Evolutionary conservation across 1,139 yeast genomes (phyloP).

Genomic region (Insectozyma bohioensis): DNA sequence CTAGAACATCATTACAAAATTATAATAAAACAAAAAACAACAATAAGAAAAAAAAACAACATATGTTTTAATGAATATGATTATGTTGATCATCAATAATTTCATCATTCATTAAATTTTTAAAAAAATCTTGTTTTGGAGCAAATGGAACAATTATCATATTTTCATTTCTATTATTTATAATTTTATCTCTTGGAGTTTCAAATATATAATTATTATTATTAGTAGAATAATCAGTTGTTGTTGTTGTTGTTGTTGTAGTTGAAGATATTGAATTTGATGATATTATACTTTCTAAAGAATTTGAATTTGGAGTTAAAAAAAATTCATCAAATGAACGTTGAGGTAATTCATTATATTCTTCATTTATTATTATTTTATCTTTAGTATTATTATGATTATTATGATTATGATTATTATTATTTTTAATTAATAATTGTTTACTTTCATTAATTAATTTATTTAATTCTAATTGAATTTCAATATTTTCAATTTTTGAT

Average conservation of each 20-base stretch:
- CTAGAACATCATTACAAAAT: too few relatives aligned
- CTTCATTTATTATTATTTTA: too few relatives aligned
- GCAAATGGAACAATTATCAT: conserved; percentile 6
- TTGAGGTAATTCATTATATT: conserved; percentile 6
- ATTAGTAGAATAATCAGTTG: conserved; percentile 1
- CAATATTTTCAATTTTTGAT: conserved; percentile 6
- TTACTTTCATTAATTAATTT: conserved; percentile 10
- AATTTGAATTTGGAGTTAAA: conserved; percentile 8
- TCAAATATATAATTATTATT: conserved; percentile 4
- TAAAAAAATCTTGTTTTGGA: conserved; percentile 5
- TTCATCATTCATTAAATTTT: background rate
- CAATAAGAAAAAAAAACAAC: background rate
- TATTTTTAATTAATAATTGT: conserved; percentile 4
- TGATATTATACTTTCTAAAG: too few relatives aligned
- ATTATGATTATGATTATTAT: background rate
- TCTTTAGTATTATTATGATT: background rate
- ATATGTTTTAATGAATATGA: background rate
- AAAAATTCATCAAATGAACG: conserved; percentile 11
- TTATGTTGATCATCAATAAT: background rate
- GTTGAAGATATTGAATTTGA: background rate
- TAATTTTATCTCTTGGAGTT: conserved; percentile 12
- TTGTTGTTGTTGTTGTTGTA: conserved; percentile 1
- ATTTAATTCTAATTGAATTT: conserved; percentile 7
- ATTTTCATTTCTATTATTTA: background rate
- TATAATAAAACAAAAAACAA: too few relatives aligned